Evolutionary conservation across 441 rosid genomes (phyloP), one percentile per base, ranked within the genome.

Genomic region (Metrosideros polymorpha): DNA sequence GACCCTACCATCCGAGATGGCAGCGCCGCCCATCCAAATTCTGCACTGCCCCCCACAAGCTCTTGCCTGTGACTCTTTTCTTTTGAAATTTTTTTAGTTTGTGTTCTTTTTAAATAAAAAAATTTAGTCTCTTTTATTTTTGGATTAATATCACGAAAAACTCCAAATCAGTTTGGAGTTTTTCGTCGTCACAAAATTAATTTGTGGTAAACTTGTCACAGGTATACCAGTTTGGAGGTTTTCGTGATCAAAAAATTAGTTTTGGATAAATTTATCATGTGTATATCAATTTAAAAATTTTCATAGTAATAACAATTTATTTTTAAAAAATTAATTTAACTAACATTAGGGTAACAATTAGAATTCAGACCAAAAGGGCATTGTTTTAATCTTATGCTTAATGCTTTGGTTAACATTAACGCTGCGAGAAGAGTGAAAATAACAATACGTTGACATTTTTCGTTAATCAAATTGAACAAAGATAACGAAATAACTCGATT

Each of bases 401-500:
- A 39, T 39, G 79, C 47, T 71, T 71, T 61, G 14, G 39, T 32
- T 15, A 61, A 61, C 7, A 22, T 61, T 15, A 30, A 61, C 17
- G 39, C 39, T n/a, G n/a, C n/a, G n/a, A n/a, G n/a, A n/a, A n/a
- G n/a, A n/a, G n/a, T n/a, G n/a, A n/a, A n/a, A n/a, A n/a, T n/a
- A n/a, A n/a, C n/a, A n/a, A n/a, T n/a, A n/a, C n/a, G n/a, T n/a
- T n/a, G n/a, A n/a, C n/a, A 19, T 66, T 19, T 55, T 66, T 4
- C 4, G 7, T 32, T 66, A 66, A 19, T 1, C 25, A 35, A 35
- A 66, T 35, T 66, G 14, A 4, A 18, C 6, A 7, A 27, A 66
- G 77, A 2, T 19, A 35, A 32, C 1, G 0, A 1, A 6, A 35
- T 4, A 17, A 61, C 18, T 61, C 0, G 9, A 61, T 29, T 61